phyloP scores from a whole-genome alignment of 805 yeast genomes.

The Saccharomycodes ludwigii region DNA sequence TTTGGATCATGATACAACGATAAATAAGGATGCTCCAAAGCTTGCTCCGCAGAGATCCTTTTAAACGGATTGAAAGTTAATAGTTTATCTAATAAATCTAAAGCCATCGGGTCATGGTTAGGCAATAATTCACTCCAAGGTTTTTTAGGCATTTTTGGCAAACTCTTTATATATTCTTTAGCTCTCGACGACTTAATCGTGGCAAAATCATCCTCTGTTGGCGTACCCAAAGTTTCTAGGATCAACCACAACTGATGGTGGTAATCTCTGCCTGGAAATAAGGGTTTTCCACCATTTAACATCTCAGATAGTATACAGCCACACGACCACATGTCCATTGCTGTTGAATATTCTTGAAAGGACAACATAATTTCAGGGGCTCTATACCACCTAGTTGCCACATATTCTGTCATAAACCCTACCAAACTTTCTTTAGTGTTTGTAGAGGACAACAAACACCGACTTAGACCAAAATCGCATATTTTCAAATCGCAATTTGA shows the following conservation, averaged over 20 bases:
- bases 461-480: conserved; percentile 69
- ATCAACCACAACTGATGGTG: conserved; percentile 55
- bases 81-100: conserved; percentile 56
- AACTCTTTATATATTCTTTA: conserved; percentile 58
- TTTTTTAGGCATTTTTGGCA: conserved; percentile 48
- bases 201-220: conserved; percentile 59
- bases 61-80: conserved; percentile 64
- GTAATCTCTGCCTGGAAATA: conserved; percentile 69
- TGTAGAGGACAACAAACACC: conserved; percentile 32
- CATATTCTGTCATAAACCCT: conserved; percentile 63
- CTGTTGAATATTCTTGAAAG: conserved; percentile 57
- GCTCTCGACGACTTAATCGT: conserved; percentile 67
- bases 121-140: conserved; percentile 27
- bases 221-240: conserved; percentile 61
- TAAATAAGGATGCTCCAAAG: conserved; percentile 63
- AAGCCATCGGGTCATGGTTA: conserved; percentile 29
- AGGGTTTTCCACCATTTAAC: conserved; percentile 41
- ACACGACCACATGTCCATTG: conserved; percentile 72
- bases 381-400: conserved; percentile 76
- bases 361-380: conserved; percentile 79
- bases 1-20: conserved; percentile 55
- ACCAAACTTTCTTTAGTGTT: conserved; percentile 33
- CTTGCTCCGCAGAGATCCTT: conserved; percentile 63
- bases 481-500: conserved; percentile 64
- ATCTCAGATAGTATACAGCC: conserved; percentile 71